Evolutionary conservation across 2,329 filamentous ascomycete genomes (phyloP).

Genomic region (Beauveria pseudobassiana): DNA sequence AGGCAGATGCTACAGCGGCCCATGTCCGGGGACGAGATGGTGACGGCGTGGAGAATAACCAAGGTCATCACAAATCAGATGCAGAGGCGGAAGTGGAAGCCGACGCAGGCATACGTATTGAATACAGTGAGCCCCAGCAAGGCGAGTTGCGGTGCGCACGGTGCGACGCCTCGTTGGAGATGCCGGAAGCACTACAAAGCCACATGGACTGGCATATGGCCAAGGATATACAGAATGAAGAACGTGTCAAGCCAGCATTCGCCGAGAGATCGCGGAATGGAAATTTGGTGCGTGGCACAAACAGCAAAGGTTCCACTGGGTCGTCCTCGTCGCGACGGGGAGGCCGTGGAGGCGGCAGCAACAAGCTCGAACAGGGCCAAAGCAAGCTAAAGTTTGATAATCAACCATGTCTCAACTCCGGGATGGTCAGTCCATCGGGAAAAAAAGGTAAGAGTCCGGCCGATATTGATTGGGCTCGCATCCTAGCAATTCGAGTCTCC

Average conservation of each 20-base stretch:
- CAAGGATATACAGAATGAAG: constrained; percentile 65
- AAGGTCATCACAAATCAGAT: constrained; percentile 7
- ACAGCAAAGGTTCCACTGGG: constrained; percentile 19
- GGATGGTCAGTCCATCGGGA: background rate
- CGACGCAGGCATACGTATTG: constrained; percentile 25
- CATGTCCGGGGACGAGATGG: constrained; percentile 15
- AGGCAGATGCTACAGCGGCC: constrained; percentile 20
- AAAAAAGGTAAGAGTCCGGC: background rate
- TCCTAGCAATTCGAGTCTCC: background rate
- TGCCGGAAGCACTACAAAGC: constrained; percentile 55
- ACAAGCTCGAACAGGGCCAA: constrained; percentile 48
- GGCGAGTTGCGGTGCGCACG: constrained; percentile 44
- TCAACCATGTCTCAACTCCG: constrained; percentile 7
- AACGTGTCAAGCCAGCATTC: constrained; percentile 44
- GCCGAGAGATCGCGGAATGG: constrained; percentile 23
- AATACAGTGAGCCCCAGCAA: background rate
- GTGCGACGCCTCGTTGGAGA: constrained; percentile 56
- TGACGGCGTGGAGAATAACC: constrained; percentile 5
- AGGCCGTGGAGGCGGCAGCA: constrained; percentile 18
- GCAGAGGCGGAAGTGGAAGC: constrained; percentile 17
- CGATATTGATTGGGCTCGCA: background rate
- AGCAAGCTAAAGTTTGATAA: constrained; percentile 53
- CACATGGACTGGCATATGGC: constrained; percentile 95
- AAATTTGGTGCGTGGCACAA: constrained; percentile 22
- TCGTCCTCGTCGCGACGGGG: background rate